A percentile compares a stretch with the other conserved stretches of the same genome.
Conservation (phyloP, 73 alveolate species). For the Stentor roeselii region DNA sequence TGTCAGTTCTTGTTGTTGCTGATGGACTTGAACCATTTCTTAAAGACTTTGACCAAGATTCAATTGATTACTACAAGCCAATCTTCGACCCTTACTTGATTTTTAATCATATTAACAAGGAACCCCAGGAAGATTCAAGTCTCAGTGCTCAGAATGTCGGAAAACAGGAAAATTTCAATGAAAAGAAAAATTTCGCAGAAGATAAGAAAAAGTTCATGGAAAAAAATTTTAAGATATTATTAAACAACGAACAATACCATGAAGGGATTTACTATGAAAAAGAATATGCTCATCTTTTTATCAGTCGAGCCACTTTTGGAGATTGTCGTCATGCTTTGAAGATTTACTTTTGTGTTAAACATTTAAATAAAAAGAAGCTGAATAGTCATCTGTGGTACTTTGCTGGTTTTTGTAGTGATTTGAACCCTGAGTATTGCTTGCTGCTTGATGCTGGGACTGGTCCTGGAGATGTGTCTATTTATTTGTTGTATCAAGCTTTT, state of each 20-base stretch:
- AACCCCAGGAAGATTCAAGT: too few species aligned
- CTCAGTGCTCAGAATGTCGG: too few species aligned
- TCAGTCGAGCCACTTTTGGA: background rate
- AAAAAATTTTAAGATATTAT: too few species aligned
- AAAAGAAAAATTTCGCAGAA: background rate
- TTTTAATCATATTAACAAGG: too few species aligned
- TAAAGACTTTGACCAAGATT: background rate
- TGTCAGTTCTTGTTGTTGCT: background rate
- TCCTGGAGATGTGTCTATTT: background rate
- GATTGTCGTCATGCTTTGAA: background rate
- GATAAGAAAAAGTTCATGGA: background rate
- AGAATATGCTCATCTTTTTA: background rate
- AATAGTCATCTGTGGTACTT: slow-evolving; percentile 25
- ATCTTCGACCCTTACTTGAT: background rate
- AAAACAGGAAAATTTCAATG: too few species aligned
- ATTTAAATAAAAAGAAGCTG: background rate
- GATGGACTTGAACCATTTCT: background rate
- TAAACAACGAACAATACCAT: background rate
- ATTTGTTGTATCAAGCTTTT: background rate
- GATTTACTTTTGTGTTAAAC: background rate
- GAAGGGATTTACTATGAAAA: background rate
- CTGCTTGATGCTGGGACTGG: slow-evolving; percentile 24
- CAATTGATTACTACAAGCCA: background rate
- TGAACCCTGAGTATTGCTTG: background rate
- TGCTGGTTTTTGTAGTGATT: slow-evolving; percentile 23